Conservation (phyloP, 768 basidiomycete species). For the Leucocoprinus birnbaumii region DNA sequence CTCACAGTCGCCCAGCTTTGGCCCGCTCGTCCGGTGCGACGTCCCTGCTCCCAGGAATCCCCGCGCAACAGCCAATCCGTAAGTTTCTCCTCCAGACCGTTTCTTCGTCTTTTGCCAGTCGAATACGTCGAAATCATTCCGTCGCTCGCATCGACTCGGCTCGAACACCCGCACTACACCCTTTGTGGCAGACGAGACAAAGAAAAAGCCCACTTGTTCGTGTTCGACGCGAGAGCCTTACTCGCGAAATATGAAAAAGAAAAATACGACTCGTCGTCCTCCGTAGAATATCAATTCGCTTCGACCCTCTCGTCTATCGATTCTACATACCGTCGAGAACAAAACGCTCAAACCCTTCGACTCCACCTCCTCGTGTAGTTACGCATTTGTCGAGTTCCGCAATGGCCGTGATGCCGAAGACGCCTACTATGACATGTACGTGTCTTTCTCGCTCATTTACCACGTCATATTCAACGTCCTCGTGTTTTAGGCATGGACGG, state of each 20-base stretch:
- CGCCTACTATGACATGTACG: constrained; percentile 36
- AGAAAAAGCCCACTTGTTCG: background rate
- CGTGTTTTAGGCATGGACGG: constrained; percentile 29
- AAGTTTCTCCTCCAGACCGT: constrained; percentile 41
- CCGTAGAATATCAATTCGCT: background rate
- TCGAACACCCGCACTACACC: constrained; percentile 21
- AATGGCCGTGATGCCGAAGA: constrained; percentile 34
- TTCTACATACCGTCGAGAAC: constrained; percentile 15
- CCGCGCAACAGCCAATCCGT: constrained; percentile 75
- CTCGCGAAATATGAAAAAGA: constrained; percentile 3
- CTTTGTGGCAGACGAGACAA: background rate
- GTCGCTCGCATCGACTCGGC: constrained; percentile 18
- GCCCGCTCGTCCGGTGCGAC: constrained; percentile 84
- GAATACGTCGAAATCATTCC: constrained; percentile 10
- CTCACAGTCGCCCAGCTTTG: constrained; percentile 48
- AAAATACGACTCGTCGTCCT: background rate
- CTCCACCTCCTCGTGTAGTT: constrained; percentile 34
- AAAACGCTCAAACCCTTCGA: constrained; percentile 19
- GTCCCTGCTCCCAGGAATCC: constrained; percentile 85
- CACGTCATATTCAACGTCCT: background rate
- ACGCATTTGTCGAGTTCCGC: constrained; percentile 37
- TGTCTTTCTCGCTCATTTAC: background rate
- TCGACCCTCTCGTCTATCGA: constrained; percentile 10
- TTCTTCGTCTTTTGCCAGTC: constrained; percentile 20
- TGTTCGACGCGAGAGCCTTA: constrained; percentile 11